Evolutionary conservation across 805 yeast species (phyloP).

Genomic region (Saccharomycopsis capsularis): DNA sequence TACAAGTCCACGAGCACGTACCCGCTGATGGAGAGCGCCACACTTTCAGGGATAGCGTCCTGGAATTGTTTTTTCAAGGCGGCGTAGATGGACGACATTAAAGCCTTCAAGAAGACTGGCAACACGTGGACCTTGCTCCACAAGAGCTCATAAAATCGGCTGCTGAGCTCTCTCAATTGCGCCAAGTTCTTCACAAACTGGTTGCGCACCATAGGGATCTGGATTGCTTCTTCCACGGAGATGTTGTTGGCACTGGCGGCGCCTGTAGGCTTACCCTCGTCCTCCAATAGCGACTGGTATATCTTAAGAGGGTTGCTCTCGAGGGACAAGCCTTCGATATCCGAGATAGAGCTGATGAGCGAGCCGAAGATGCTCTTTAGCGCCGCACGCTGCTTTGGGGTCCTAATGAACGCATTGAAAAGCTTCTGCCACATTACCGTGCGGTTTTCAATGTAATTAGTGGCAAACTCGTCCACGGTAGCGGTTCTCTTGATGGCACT

Average conservation of each 20-base stretch:
- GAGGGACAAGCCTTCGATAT: slow-evolving; percentile 42
- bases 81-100: slow-evolving; percentile 32
- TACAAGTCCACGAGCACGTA: slow-evolving; percentile 52
- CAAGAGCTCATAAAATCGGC: slow-evolving; percentile 33
- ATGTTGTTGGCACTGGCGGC: neutral
- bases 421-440: slow-evolving; percentile 38
- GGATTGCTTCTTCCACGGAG: slow-evolving; percentile 34
- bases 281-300: slow-evolving; percentile 32
- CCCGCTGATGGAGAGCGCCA: slow-evolving; percentile 49
- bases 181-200: slow-evolving; percentile 45
- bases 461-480: slow-evolving; percentile 25
- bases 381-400: slow-evolving; percentile 29
- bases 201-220: slow-evolving; percentile 39
- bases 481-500: slow-evolving; percentile 31
- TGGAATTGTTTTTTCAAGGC: slow-evolving; percentile 44
- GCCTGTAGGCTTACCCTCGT: slow-evolving; percentile 10
- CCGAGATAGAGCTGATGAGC: slow-evolving; percentile 31
- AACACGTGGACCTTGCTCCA: slow-evolving; percentile 15
- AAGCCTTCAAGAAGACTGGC: slow-evolving; percentile 30
- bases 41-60: slow-evolving; percentile 46
- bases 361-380: slow-evolving; percentile 33
- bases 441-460: slow-evolving; percentile 23
- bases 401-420: slow-evolving; percentile 33
- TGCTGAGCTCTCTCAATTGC: slow-evolving; percentile 40
- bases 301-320: slow-evolving; percentile 76